Evolutionary conservation across 2,329 filamentous ascomycete species (phyloP), one percentile per base, ranked within the genome.

Genomic region (Sordariomycetes sp.): DNA sequence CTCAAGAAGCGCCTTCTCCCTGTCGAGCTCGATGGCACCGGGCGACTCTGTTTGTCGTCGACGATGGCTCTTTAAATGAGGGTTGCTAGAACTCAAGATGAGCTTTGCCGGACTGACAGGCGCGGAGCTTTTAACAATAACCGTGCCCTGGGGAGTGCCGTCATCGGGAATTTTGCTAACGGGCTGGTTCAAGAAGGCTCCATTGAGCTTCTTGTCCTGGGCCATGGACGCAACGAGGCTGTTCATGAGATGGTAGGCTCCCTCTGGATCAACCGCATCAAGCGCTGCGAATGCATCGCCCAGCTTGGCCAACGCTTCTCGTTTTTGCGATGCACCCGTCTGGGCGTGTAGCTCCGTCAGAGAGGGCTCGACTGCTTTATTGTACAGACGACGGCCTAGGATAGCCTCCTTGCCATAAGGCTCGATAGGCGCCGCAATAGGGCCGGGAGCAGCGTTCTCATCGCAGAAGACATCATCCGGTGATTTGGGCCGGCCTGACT

Each of bases 301-400:
- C 10, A 95, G 68, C 42, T 79, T 77, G 3, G 83, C 84, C 20
- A 96, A 70, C 1, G 86, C 86, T 46, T 94, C 86, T 23, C 88
- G 75, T 55, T 92, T 93, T 40, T 63, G 62, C 48, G 70, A 58
- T 3, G 55, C 63, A 5, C 71, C 74, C 2, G 72, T 94, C 36
- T 90, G 84, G n/a, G 86, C 83, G 49, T 93, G 79, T 3, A 88
- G 68, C 56, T 96, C 87, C 46, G 87, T 80, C 41, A 95, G 79
- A 1, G 82, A 77, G 5, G 86, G 79, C 39, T 94, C 88, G 11
- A 96, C 61, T 4, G 83, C 80, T 54, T 85, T 87, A 47, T 73
- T 76, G 58, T 90, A 95, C 14, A 86, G 72, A 24, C 86, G 77
- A 36, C 85, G 76, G 10, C 90, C 92, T 1, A 95, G 69, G 6